phyloP scores from a whole-genome alignment of 768 basidiomycete genomes.

The Arthromyces matolae region DNA sequence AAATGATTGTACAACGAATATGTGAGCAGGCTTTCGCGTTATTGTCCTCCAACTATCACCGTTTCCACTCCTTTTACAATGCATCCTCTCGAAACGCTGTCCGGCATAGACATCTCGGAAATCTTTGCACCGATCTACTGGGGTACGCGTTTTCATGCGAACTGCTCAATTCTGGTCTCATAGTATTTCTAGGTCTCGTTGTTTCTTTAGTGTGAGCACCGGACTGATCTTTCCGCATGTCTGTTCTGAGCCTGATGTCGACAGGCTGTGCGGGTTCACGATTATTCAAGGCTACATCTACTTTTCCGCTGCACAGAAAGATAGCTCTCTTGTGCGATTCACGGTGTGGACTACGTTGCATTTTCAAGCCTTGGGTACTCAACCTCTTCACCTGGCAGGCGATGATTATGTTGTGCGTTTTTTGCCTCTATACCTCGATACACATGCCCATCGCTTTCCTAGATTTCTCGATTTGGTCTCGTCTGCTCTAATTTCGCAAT shows the following conservation, averaged over 20 bases:
- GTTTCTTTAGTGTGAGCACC: constrained; percentile 24
- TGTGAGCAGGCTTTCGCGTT: not conserved
- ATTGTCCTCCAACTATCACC: not conserved
- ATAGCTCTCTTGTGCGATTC: constrained; percentile 24
- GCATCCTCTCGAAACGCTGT: not conserved
- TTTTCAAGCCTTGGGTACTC: not conserved
- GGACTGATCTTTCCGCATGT: not conserved
- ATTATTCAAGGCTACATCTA: constrained; percentile 40
- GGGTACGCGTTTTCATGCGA: constrained; percentile 17
- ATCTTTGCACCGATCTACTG: constrained; percentile 32
- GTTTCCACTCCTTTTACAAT: not conserved
- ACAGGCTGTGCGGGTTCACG: constrained; percentile 37
- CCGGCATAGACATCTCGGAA: constrained; percentile 20
- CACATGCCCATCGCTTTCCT: not conserved
- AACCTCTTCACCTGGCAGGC: constrained; percentile 16
- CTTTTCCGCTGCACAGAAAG: constrained; percentile 28
- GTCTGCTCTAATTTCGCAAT: constrained; percentile 38
- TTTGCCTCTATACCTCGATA: not conserved
- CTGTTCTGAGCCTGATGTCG: not conserved
- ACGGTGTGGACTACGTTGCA: constrained; percentile 21
- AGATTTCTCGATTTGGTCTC: constrained; percentile 36
- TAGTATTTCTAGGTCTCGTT: constrained; percentile 22
- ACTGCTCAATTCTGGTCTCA: not conserved
- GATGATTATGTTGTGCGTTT: constrained; percentile 24
- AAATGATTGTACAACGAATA: too few species aligned